Evolutionary conservation across 352 stramenopile genomes (phyloP).

Genomic region (Elongisporangium anandrum): DNA sequence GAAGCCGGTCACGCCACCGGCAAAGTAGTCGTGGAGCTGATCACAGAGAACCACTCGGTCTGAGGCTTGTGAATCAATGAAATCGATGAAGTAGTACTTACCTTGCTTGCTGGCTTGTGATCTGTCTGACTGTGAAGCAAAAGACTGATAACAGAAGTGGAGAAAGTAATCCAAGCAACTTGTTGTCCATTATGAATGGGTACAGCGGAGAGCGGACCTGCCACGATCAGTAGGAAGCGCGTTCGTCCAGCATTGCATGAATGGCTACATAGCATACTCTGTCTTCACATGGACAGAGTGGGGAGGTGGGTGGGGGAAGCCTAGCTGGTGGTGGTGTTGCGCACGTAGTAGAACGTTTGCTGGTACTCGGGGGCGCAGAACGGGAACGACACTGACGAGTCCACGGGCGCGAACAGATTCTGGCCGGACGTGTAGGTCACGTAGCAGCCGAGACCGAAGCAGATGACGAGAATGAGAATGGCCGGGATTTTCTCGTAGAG

Average conservation of each 20-base stretch:
- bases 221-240: too few relatives aligned
- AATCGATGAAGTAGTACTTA: too few relatives aligned
- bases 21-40: conserved; percentile 65
- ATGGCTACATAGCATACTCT: too few relatives aligned
- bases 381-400: conserved; percentile 36
- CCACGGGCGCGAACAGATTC: conserved; percentile 39
- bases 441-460: conserved; percentile 37
- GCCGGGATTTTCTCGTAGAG: conserved; percentile 36
- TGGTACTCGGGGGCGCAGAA: conserved; percentile 56
- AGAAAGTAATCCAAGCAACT: too few relatives aligned
- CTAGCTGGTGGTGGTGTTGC: conserved; percentile 25
- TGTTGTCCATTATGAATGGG: too few relatives aligned
- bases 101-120: too few relatives aligned
- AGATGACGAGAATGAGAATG: conserved; percentile 36
- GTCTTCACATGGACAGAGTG: too few relatives aligned
- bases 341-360: conserved; percentile 40
- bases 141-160: too few relatives aligned
- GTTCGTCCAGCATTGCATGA: too few relatives aligned
- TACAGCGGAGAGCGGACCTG: too few relatives aligned
- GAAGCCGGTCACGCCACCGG: conserved; percentile 52
- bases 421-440: conserved; percentile 49
- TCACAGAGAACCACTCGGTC: conserved; percentile 1
- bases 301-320: background rate
- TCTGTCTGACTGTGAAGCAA: too few relatives aligned
- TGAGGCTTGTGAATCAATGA: too few relatives aligned